Base-by-base conservation (phyloP, 768 basidiomycete genomes). In the Pleurotus citrinopileatus region DNA sequence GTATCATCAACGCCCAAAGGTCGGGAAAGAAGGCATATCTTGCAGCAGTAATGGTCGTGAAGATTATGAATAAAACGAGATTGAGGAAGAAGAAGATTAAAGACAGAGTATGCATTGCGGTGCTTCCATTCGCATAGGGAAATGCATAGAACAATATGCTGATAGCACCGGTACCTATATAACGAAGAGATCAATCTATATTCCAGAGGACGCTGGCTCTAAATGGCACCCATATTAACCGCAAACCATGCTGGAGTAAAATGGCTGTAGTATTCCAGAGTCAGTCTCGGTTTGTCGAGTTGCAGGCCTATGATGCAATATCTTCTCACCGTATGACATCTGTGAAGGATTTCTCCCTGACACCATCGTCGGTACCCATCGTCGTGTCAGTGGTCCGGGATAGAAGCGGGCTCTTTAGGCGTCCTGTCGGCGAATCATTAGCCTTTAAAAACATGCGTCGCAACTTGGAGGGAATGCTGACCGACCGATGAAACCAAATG, bases 101-200 rank as follows among this genome's bases (percentile, higher is more conserved):
- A 17, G 52, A 26, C 40, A 69, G 56, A 45, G 65, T 64, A 45
- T 68, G 67, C 68, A 82, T 73, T n/a, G 70, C 58, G 9, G 58
- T 55, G 3, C 76, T 73, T 27, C 68, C 65, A 29, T 60, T 62
- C 2, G 73, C 78, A 60, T 85, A 87, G 0, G 84, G 86, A 61
- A 83, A 84, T 8, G 62, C 72, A 34, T 75, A 69, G 61, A 86
- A 80, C 28, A 88, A 73, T 32, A 76, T 74, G 56, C 81, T 80
- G 12, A 86, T 68, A 25, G 73, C 65, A n/a, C 77, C 77, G 28
- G 77, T 79, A 20, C 75, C 77, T 77, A 51, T 32, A 48, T 19
- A 52, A 37, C 32, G 45, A 26, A 36, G 32, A 15, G 47, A 46
- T 36, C 15, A 45, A 22, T 27, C n/a, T n/a, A n/a, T n/a, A n/a